phyloP scores from a whole-genome alignment of 1,284 basidiomycete species.

The Ustilago vetiveriae region DNA sequence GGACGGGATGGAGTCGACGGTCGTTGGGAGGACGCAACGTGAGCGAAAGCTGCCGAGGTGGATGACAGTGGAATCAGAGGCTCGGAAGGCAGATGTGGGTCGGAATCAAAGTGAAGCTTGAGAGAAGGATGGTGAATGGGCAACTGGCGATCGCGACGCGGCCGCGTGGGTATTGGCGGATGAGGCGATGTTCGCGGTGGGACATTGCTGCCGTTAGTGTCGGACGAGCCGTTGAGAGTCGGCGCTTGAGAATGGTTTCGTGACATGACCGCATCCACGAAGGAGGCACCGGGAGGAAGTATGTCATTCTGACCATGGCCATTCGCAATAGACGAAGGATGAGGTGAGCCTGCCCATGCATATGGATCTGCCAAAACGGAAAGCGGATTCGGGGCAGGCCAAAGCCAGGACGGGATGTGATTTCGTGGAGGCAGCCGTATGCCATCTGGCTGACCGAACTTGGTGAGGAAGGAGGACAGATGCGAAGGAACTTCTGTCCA shows the following conservation, averaged over 20 bases:
- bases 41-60: neutral
- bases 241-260: constrained; percentile 7
- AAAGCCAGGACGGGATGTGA: constrained; percentile 55
- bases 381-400: constrained; percentile 46
- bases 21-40: constrained; percentile 9
- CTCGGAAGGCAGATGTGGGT: constrained; percentile 40
- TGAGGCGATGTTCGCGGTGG: constrained; percentile 6
- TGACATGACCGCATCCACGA: constrained; percentile 1
- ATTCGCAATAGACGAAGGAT: constrained; percentile 2
- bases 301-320: constrained; percentile 5
- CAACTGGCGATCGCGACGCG: constrained; percentile 27
- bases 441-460: constrained; percentile 61
- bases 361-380: constrained; percentile 35
- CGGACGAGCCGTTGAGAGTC: constrained; percentile 2
- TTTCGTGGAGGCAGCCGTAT: constrained; percentile 51
- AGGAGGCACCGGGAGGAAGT: neutral
- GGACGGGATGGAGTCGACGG: constrained; percentile 26
- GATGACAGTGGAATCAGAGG: constrained; percentile 4
- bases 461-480: constrained; percentile 53
- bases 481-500: constrained; percentile 53
- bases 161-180: constrained; percentile 5
- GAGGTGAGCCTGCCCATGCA: constrained; percentile 24
- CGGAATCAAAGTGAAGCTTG: constrained; percentile 55
- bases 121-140: constrained; percentile 60
- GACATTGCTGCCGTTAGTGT: neutral